Evolutionary conservation across 2,329 filamentous ascomycete genomes (phyloP).

Genomic region (Trichoderma breve): DNA sequence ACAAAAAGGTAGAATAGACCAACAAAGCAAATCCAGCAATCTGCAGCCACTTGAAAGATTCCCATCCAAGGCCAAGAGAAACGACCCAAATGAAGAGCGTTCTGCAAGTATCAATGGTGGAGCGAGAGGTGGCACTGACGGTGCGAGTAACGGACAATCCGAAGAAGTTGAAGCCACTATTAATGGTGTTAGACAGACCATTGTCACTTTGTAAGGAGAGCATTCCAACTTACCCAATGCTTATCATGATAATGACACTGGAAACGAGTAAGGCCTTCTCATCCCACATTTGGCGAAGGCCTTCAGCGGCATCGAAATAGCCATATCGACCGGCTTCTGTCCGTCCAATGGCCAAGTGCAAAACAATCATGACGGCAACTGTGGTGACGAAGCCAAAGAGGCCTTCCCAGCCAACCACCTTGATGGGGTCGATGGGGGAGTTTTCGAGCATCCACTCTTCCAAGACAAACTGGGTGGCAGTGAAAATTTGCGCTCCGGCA

Average conservation of each 20-base stretch:
- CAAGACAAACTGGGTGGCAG: slow-evolving; percentile 90
- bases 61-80: slow-evolving; percentile 90
- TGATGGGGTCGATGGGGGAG: slow-evolving; percentile 70
- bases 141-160: slow-evolving; percentile 86
- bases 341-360: slow-evolving; percentile 74
- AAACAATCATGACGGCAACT: slow-evolving; percentile 70
- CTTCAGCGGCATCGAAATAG: slow-evolving; percentile 87
- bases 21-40: slow-evolving; percentile 83
- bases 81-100: slow-evolving; percentile 99
- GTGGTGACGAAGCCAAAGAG: slow-evolving; percentile 86
- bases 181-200: slow-evolving; percentile 25
- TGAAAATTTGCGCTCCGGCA: slow-evolving; percentile 93
- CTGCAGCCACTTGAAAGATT: slow-evolving; percentile 96
- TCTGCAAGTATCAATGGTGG: slow-evolving; percentile 94
- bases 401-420: slow-evolving; percentile 95
- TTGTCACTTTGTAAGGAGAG: background rate
- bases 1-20: slow-evolving; percentile 94
- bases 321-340: slow-evolving; percentile 73
- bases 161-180: slow-evolving; percentile 96
- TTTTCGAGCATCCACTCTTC: slow-evolving; percentile 86
- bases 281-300: slow-evolving; percentile 74
- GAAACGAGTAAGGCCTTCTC: slow-evolving; percentile 70
- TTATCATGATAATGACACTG: slow-evolving; percentile 91
- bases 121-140: slow-evolving; percentile 89
- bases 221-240: slow-evolving; percentile 70